Evolutionary conservation across 352 stramenopile species (phyloP), one percentile per base, ranked within the genome.

Genomic region (Pythium plurisporium): DNA sequence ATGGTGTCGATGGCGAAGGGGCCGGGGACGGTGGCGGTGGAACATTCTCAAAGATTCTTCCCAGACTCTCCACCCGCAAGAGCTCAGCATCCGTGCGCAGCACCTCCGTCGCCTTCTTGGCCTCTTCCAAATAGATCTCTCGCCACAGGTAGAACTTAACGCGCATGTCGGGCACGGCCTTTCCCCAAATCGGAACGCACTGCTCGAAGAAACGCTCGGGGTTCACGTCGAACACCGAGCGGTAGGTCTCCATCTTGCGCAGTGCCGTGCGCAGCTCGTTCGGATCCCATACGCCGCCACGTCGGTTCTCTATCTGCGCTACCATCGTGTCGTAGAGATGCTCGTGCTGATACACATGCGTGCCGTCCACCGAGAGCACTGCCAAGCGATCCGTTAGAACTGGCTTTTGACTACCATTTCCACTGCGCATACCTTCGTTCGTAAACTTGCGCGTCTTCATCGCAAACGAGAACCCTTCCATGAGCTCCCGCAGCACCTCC

Each of bases 101-200:
- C 72, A 59, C 45, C 42, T 58, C 20, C 33, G 59, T 54, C 50
- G 65, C 38, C 43, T 62, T 79, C n/a, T 69, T 64, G 17, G 75
- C 73, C 36, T 87, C 74, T 3, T 62, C 70, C 5, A 87, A n/a
- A 55, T 82, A 88, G 26, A 92, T 59, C 2, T 89, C 76, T 9
- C 78, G 76, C 23, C 89, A 62, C 34, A 76, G 62, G 52, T 90
- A 89, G 44, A 93, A 91, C 62, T 93, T 93, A 54, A 42, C 71
- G 33, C 72, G 75, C 4, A 77, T 73, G 23, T 93, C 76, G 6
- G 64, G 67, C 15, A 88, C 66, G 34, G 19, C 55, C 46, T 65
- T 64, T 26, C 79, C 69, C 73, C 79, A 88, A 14, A 93, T 70
- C 52, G 88, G 76, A 22, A 86, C 65, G 45, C n/a, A n/a, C n/a